Conservation (phyloP, 805 yeast genomes). For the Huiozyma naganishii region DNA sequence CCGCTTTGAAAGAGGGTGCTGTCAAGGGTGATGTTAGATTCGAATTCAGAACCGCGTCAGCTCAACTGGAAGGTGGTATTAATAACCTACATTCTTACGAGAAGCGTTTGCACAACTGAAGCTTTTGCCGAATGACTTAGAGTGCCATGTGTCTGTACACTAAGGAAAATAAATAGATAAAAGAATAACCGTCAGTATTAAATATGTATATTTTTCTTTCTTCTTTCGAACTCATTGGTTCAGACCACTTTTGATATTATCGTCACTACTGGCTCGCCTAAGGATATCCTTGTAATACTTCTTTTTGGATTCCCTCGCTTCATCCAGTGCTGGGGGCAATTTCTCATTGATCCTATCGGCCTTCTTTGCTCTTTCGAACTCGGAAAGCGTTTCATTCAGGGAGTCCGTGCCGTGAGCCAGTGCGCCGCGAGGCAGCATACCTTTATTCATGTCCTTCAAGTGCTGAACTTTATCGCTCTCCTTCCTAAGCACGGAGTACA, state of each 20-base stretch:
- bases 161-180: slow-evolving; percentile 1
- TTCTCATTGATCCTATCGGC: slow-evolving; percentile 81
- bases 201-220: not conserved
- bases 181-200: not conserved
- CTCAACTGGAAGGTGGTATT: slow-evolving; percentile 98
- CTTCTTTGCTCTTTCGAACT: slow-evolving; percentile 73
- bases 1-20: slow-evolving; percentile 53
- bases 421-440: slow-evolving; percentile 78
- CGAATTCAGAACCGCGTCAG: slow-evolving; percentile 96
- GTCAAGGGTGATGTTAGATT: slow-evolving; percentile 69
- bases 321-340: slow-evolving; percentile 70
- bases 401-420: slow-evolving; percentile 77
- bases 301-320: slow-evolving; percentile 35
- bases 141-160: not conserved
- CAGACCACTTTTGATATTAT: not conserved
- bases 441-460: slow-evolving; percentile 61
- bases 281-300: slow-evolving; percentile 28
- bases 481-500: slow-evolving; percentile 80
- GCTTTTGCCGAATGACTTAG: too few relatives aligned
- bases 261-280: slow-evolving; percentile 1
- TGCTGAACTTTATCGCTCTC: slow-evolving; percentile 80
- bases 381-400: slow-evolving; percentile 50
- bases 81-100: slow-evolving; percentile 94
- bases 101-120: slow-evolving; percentile 85
- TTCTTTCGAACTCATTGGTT: not conserved